Evolutionary conservation across 1,139 yeast species (phyloP).

Genomic region (Starmera stellimalicola): DNA sequence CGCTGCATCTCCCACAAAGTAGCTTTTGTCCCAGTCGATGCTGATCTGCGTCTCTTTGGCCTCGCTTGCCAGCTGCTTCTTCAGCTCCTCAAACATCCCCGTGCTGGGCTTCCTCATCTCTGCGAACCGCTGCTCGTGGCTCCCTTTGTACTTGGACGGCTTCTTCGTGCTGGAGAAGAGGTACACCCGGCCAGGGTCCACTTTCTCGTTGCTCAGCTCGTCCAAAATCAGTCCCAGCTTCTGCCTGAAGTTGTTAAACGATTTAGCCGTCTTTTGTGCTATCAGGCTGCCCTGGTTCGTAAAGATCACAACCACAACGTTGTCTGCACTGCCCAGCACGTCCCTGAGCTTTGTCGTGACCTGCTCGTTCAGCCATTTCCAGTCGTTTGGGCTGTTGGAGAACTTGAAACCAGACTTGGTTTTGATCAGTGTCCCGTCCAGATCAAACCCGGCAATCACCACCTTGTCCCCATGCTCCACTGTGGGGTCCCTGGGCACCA

Average conservation of each 20-base stretch:
- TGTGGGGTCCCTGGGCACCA: constrained; percentile 8
- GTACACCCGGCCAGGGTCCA: constrained; percentile 28
- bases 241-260: constrained; percentile 36
- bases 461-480: background rate
- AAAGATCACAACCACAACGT: constrained; percentile 48
- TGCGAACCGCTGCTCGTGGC: constrained; percentile 28
- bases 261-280: constrained; percentile 35
- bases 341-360: constrained; percentile 19
- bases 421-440: constrained; percentile 61
- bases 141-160: constrained; percentile 19
- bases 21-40: constrained; percentile 35
- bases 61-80: constrained; percentile 20
- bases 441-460: constrained; percentile 44
- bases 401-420: constrained; percentile 52
- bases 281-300: constrained; percentile 63
- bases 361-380: constrained; percentile 49
- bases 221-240: constrained; percentile 33
- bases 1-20: constrained; percentile 95
- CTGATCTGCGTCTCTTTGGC: constrained; percentile 4
- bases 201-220: constrained; percentile 15
- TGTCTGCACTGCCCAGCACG: constrained; percentile 19
- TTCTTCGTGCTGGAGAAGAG: constrained; percentile 58
- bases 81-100: constrained; percentile 60
- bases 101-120: constrained; percentile 61
- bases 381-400: constrained; percentile 50